Evolutionary conservation across 1,139 yeast genomes (phyloP).

Genomic region (Zhuliangozyma blackwelliae): DNA sequence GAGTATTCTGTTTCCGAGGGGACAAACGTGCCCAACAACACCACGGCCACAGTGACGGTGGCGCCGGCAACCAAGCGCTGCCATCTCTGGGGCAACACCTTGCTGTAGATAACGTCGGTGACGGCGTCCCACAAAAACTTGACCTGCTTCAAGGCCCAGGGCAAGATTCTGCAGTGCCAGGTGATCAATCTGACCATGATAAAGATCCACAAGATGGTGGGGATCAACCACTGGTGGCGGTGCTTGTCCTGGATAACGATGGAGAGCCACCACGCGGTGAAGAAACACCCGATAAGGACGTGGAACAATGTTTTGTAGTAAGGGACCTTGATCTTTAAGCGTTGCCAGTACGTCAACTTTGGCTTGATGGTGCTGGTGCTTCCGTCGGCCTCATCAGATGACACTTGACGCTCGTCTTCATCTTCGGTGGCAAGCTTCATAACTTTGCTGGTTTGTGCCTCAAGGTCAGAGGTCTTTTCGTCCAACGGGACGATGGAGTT

Average conservation of each 20-base stretch:
- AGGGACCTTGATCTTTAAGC: conserved; percentile 20
- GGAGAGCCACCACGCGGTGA: conserved; percentile 68
- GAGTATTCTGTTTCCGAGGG: conserved; percentile 51
- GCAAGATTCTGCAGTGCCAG: conserved; percentile 45
- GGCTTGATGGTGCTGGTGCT: background rate
- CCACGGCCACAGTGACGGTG: conserved; percentile 40
- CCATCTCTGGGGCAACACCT: conserved; percentile 27
- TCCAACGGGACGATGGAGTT: too few species aligned
- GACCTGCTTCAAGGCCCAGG: conserved; percentile 22
- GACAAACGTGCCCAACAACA: conserved; percentile 53
- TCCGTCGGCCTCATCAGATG: conserved; percentile 2
- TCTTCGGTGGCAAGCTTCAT: conserved; percentile 1
- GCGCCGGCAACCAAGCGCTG: conserved; percentile 47
- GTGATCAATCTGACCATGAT: conserved; percentile 54
- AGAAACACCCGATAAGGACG: conserved; percentile 39
- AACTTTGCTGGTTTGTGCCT: background rate
- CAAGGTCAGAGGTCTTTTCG: too few species aligned
- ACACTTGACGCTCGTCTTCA: conserved; percentile 3
- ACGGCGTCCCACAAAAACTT: conserved; percentile 38
- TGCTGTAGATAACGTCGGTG: conserved; percentile 36
- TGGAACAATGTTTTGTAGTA: conserved; percentile 22
- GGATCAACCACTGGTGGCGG: conserved; percentile 59
- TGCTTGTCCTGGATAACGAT: conserved; percentile 50
- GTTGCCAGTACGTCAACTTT: conserved; percentile 5
- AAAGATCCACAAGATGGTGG: conserved; percentile 53